Evolutionary conservation across 192 early-diverging fungal species (phyloP).

Genomic region (Chytriomyces sp.): DNA sequence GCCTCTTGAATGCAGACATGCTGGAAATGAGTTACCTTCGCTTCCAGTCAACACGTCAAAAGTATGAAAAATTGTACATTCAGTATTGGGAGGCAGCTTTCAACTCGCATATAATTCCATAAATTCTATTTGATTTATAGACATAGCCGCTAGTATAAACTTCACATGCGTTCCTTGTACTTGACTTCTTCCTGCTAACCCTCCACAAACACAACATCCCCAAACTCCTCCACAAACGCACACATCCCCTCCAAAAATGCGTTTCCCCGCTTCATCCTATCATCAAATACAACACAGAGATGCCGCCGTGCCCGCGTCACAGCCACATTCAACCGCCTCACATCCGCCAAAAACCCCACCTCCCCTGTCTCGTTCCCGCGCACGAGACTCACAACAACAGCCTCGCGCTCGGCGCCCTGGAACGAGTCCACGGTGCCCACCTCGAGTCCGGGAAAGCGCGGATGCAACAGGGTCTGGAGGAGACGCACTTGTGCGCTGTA

Average conservation of each 20-base stretch:
- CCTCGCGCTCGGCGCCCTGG: slow-evolving; percentile 84
- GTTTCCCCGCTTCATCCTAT: slow-evolving; percentile 54
- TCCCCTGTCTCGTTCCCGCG: slow-evolving; percentile 75
- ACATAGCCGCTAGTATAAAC: too few species aligned
- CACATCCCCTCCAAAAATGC: slow-evolving; percentile 55
- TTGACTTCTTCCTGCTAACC: too few species aligned
- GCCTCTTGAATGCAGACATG: neutral
- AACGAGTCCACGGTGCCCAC: slow-evolving; percentile 32
- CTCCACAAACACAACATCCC: slow-evolving; percentile 39
- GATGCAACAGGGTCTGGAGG: slow-evolving; percentile 20
- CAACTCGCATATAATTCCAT: too few species aligned
- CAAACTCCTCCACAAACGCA: slow-evolving; percentile 50
- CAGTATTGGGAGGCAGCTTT: slow-evolving; percentile 4
- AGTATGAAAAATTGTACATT: neutral
- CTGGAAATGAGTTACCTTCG: neutral
- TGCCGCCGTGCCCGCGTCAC: slow-evolving; percentile 86
- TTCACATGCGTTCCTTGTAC: too few species aligned
- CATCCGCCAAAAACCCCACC: slow-evolving; percentile 83
- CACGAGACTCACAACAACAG: slow-evolving; percentile 78
- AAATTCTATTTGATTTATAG: too few species aligned
- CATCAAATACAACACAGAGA: slow-evolving; percentile 81
- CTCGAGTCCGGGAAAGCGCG: slow-evolving; percentile 4
- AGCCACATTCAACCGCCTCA: slow-evolving; percentile 85
- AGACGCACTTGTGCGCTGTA: slow-evolving; percentile 79
- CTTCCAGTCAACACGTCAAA: neutral